These are phyloP conservation scores for Vitis labrusca DNA, from an alignment of 164 flowering plant species.

Conservation along the genomic window DNA sequence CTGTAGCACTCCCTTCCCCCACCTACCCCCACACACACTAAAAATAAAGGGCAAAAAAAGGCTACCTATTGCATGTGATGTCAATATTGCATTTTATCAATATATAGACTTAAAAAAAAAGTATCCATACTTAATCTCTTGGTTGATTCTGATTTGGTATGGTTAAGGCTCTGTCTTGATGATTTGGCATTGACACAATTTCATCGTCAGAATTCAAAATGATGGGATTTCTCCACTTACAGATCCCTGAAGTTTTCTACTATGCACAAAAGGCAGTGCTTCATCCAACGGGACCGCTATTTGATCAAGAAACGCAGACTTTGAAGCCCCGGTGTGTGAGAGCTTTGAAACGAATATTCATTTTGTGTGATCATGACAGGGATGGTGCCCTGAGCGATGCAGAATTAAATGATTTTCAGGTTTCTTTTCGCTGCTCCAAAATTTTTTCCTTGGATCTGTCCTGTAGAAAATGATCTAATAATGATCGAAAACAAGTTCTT, in stretches of 20 bases:
- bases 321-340: constrained; percentile 53
- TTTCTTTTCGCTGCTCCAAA: constrained; percentile 7
- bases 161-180: too few relatives aligned
- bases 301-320: constrained; percentile 58
- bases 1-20: too few relatives aligned
- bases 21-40: too few relatives aligned
- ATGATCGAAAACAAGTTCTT: not conserved
- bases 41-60: too few relatives aligned
- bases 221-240: constrained; percentile 4
- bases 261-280: constrained; percentile 94
- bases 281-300: constrained; percentile 57
- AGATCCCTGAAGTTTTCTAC: constrained; percentile 96
- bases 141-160: too few relatives aligned
- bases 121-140: too few relatives aligned
- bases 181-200: too few relatives aligned
- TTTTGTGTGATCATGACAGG: constrained; percentile 66
- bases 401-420: constrained; percentile 86
- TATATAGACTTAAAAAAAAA: too few relatives aligned
- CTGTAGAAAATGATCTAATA: not conserved
- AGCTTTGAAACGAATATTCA: constrained; percentile 54
- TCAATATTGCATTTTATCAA: too few relatives aligned
- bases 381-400: constrained; percentile 56
- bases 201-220: not conserved
- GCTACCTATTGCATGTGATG: too few relatives aligned
- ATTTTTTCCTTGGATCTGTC: not conserved